Evolutionary conservation across 352 stramenopile genomes (phyloP).

Genomic region (Pythium periplocum): DNA sequence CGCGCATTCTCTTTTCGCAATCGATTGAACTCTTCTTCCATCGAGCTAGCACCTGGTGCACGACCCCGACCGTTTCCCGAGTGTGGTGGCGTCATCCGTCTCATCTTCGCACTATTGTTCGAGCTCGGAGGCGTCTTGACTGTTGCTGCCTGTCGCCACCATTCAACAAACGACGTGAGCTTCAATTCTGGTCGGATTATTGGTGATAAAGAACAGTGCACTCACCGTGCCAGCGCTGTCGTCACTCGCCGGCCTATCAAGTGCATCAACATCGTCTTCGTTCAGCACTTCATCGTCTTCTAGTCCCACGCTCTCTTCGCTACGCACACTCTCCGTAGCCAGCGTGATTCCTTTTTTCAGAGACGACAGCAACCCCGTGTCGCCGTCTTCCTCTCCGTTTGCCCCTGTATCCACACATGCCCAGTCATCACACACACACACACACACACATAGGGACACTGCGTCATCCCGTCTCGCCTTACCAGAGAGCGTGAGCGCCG

Average conservation of each 20-base stretch:
- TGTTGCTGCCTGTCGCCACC: not conserved
- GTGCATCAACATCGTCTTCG: not conserved
- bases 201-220: not conserved
- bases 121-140: constrained; percentile 10
- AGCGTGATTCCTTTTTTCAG: constrained; percentile 24
- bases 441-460: constrained; percentile 6
- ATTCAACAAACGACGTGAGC: not conserved
- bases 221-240: not conserved
- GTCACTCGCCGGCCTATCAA: not conserved
- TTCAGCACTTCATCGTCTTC: constrained; percentile 11
- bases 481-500: constrained; percentile 62
- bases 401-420: constrained; percentile 1
- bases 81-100: constrained; percentile 14
- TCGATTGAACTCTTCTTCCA: constrained; percentile 2
- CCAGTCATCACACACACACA: constrained; percentile 2
- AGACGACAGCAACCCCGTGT: constrained; percentile 20
- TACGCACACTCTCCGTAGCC: constrained; percentile 16
- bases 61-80: constrained; percentile 7
- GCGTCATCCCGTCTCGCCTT: constrained; percentile 1
- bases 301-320: constrained; percentile 11
- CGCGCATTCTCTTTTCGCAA: constrained; percentile 52
- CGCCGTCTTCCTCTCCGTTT: constrained; percentile 20
- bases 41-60: not conserved
- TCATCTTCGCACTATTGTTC: constrained; percentile 6
- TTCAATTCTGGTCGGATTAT: not conserved